Evolutionary conservation across 1,284 basidiomycete genomes (phyloP), one percentile per base, ranked within the genome.

Genomic region (Anthracocystis panici-leucophaei): DNA sequence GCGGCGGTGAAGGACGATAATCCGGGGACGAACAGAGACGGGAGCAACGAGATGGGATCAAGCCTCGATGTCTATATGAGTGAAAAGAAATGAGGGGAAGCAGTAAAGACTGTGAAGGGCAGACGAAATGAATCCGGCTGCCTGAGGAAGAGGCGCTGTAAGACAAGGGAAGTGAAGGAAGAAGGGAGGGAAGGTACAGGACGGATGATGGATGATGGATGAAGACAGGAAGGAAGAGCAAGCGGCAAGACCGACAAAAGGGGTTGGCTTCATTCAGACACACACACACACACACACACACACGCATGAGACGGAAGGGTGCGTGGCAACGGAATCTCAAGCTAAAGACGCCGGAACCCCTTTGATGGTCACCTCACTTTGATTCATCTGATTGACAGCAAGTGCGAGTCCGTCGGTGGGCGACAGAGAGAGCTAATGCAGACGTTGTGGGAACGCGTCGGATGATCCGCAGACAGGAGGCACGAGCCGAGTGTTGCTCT

Each of bases 81-180:
- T 21, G 53, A 57, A 11, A 21, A 16, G 25, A n/a, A n/a, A n/a
- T n/a, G 33, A 14, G 21, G 48, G 20, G 23, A 46, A 25, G 61
- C 51, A 61, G 71, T 65, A 71, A 65, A 74, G 71, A 69, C 66
- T 57, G 65, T 74, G 63, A 46, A 38, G 38, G 49, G 58, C 66
- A 64, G 62, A 41, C 49, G 49, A 50, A 31, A 21, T 20, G 12
- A 31, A 21, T n/a, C 55, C 62, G 54, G 42, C 63, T 65, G 63
- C 38, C 27, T 29, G n/a, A 49, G 27, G 5, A 29, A 49, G 48
- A 31, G 48, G 48, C 25, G 45, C 25, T 46, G 45, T 29, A 16
- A 12, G 16, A 29, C 45, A 55, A 50, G 27, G 21, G 48, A 46
- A 54, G 46, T n/a, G n/a, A n/a, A 40, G 38, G 35, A 46, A 11